Evolutionary conservation across 257 asterid species (phyloP).

Genomic region (Lavandula angustifolia): DNA sequence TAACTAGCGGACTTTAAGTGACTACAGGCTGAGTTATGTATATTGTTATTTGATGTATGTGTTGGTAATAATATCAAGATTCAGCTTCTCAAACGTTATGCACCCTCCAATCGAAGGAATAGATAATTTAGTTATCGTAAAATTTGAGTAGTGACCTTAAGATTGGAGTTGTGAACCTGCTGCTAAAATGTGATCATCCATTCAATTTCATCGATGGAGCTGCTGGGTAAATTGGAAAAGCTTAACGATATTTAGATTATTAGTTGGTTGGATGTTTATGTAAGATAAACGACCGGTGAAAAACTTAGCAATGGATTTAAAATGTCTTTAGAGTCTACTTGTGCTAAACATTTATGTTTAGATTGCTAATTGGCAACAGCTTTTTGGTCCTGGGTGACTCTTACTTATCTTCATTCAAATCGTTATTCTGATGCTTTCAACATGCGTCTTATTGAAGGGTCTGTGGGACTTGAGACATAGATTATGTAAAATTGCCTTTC

Average conservation of each 20-base stretch:
- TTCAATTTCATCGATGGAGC: neutral
- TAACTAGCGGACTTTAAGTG: no score
- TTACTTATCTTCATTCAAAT: slow-evolving; percentile 5
- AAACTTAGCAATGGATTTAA: slow-evolving; percentile 5
- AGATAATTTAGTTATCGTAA: neutral
- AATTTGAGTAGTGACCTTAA: neutral
- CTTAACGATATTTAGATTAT: neutral
- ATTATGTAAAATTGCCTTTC: neutral
- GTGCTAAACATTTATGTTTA: neutral
- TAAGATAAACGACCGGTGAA: neutral
- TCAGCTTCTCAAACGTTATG: neutral
- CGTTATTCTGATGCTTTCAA: neutral
- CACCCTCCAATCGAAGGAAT: neutral
- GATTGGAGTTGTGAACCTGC: slow-evolving; percentile 10
- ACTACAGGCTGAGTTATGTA: neutral
- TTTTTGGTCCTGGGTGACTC: neutral
- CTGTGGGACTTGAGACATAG: slow-evolving; percentile 3
- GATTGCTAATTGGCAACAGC: slow-evolving; percentile 3
- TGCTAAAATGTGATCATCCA: neutral
- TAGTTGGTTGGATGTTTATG: neutral
- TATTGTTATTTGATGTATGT: neutral
- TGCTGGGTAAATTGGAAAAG: slow-evolving; percentile 2
- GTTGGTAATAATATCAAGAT: neutral
- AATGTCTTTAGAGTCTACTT: neutral
- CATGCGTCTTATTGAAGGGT: slow-evolving; percentile 5